A percentile compares a stretch with the other conserved stretches of the same genome.
Evolutionary conservation across 2,329 filamentous ascomycete species (phyloP).

Genomic region (Aspergillus quadricinctus): DNA sequence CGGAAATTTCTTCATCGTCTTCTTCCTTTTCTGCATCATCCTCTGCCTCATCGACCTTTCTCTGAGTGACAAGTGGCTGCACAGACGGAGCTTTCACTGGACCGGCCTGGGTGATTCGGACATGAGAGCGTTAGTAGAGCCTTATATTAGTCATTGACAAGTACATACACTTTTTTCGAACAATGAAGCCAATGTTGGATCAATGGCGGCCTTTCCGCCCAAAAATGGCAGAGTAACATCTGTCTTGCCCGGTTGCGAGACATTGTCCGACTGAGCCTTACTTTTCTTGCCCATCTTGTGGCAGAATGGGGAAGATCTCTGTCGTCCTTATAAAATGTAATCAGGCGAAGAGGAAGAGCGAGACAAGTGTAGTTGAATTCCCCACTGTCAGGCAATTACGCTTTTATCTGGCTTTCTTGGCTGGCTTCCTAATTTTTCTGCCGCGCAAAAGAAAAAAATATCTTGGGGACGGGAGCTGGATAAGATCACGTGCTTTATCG

Average conservation of each 20-base stretch:
- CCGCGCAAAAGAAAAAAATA: not conserved
- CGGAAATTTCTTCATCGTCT: constrained; percentile 23
- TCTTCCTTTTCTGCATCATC: constrained; percentile 21
- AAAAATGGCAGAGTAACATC: constrained; percentile 38
- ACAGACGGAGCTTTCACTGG: constrained; percentile 36
- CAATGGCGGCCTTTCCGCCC: constrained; percentile 60
- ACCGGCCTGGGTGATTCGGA: constrained; percentile 27
- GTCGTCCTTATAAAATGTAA: not conserved
- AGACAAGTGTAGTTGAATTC: not conserved
- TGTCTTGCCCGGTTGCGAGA: constrained; percentile 4
- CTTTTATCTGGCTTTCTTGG: constrained; percentile 1
- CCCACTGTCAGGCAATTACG: not conserved
- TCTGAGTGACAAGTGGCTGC: constrained; percentile 7
- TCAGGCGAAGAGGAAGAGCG: not conserved
- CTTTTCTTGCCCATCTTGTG: constrained; percentile 33
- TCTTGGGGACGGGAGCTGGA: constrained; percentile 11
- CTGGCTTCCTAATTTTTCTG: not conserved
- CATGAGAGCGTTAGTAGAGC: constrained; percentile 7
- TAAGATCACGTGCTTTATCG: constrained; percentile 9
- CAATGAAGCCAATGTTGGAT: constrained; percentile 65
- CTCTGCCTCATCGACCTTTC: constrained; percentile 15
- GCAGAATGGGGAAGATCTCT: not conserved
- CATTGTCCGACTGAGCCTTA: constrained; percentile 23
- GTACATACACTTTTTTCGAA: constrained; percentile 68
- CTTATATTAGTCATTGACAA: not conserved